Evolutionary conservation across 2,329 filamentous ascomycete species (phyloP), one percentile per base, ranked within the genome.

Genomic region (Paecilomyces sp.): DNA sequence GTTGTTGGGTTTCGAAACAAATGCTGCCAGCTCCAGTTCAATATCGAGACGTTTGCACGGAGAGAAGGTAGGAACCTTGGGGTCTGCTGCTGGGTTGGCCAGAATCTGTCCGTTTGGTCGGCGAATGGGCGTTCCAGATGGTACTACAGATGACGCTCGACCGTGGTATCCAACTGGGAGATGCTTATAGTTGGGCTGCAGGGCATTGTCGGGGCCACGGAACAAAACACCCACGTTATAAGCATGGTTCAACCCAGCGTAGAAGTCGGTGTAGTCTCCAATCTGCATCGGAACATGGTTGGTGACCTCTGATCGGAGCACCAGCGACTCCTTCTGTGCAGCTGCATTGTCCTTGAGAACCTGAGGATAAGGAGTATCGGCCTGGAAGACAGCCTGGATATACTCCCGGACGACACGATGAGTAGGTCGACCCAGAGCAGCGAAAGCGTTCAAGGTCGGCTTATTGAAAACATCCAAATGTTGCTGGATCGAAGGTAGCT

Each of bases 181-280:
- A 66, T 92, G 88, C 60, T 83, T 89, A 73, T 94, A 95, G 72
- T 93, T 94, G 30, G 88, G 87, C 72, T 92, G 88, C 25, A 94
- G 78, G 0, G 89, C 89, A 66, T 90, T 88, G 51, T 84, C 80
- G 0, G 86, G 82, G 0, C 88, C 89, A 52, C 90, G 84, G 76
- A 93, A 91, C 62, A 93, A 80, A 11, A 82, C 80, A 3, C 89
- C 89, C 15, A 88, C 82, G 60, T 87, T 88, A 76, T 85, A 88
- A 18, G 90, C 90, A 75, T 94, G 90, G 70, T 92, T 88, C 64
- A 88, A 77, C 13, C 90, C 90, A 9, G 88, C 90, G 70, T 91
- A 94, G 77, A 94, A 94, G 74, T 94, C 90, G 1, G 90, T 91
- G 72, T 93, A 94, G 72, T 93, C 90, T 28, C 89, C 88, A 66